phyloP scores from a whole-genome alignment of 2,329 filamentous ascomycete genomes.

The Beauveria brongniartii region DNA sequence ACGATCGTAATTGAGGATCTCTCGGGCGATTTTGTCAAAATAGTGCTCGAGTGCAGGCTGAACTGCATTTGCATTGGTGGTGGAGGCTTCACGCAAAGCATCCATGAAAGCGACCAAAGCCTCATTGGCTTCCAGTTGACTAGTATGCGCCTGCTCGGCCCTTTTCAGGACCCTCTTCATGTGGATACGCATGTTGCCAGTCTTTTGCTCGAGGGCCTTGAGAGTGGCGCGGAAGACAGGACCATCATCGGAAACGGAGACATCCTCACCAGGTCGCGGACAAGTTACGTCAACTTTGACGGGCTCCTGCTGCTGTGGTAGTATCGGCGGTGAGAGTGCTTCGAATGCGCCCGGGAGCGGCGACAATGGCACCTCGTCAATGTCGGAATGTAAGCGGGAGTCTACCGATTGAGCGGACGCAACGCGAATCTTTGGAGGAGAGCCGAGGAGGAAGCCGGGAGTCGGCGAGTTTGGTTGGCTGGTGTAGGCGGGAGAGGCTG shows the following conservation, averaged over 20 bases:
- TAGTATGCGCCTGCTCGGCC: conserved; percentile 77
- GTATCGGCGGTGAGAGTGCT: conserved; percentile 18
- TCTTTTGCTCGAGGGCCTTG: conserved; percentile 94
- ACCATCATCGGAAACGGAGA: conserved; percentile 79
- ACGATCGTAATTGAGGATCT: conserved; percentile 81
- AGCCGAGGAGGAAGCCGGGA: conserved; percentile 62
- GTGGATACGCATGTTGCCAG: conserved; percentile 81
- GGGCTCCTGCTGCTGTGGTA: conserved; percentile 31
- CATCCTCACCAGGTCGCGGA: conserved; percentile 77
- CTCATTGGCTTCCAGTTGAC: conserved; percentile 79
- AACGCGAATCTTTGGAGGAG: conserved; percentile 69
- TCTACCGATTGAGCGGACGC: conserved; percentile 84
- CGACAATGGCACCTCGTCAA: conserved; percentile 48
- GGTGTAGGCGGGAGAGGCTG: conserved; percentile 35
- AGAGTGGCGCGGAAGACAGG: conserved; percentile 94
- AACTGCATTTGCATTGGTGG: conserved; percentile 91
- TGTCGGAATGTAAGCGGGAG: conserved; percentile 70
- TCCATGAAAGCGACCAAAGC: conserved; percentile 77
- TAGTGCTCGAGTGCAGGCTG: conserved; percentile 96
- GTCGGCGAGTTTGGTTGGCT: conserved; percentile 59
- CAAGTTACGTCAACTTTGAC: conserved; percentile 85
- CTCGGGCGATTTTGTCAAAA: conserved; percentile 90
- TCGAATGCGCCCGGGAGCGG: conserved; percentile 37
- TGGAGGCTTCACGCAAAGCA: conserved; percentile 76
- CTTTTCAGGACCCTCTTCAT: conserved; percentile 96